phyloP scores from a whole-genome alignment of 2,329 filamentous ascomycete genomes.

The Fonsecaea nubica region DNA sequence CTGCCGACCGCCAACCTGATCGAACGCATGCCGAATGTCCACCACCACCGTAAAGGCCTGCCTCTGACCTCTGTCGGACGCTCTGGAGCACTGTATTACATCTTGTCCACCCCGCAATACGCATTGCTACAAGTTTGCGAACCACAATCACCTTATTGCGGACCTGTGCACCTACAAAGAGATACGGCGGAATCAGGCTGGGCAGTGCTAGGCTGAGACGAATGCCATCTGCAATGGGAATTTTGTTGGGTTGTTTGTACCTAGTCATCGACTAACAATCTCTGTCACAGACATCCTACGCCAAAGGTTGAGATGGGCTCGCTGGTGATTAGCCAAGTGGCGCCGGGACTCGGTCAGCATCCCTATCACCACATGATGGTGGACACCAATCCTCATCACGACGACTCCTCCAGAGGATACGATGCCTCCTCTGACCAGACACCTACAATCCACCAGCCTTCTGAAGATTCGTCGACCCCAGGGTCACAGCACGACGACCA shows the following conservation, averaged over 20 bases:
- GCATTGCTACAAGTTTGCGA: neutral
- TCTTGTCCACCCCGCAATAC: neutral
- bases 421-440: constrained; percentile 25
- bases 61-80: neutral
- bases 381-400: constrained; percentile 48
- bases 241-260: neutral
- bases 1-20: constrained; percentile 17
- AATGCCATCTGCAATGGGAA: neutral
- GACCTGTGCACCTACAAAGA: constrained; percentile 1
- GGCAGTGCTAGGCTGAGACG: constrained; percentile 9
- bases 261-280: constrained; percentile 24
- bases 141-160: constrained; percentile 2
- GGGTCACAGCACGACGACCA: constrained; percentile 26
- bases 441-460: constrained; percentile 21
- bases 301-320: constrained; percentile 63
- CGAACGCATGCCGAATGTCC: constrained; percentile 14
- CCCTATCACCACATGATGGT: constrained; percentile 69
- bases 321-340: constrained; percentile 70
- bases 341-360: constrained; percentile 72
- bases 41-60: constrained; percentile 2
- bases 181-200: constrained; percentile 14
- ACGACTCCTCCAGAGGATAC: constrained; percentile 33
- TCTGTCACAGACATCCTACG: constrained; percentile 33
- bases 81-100: constrained; percentile 2
- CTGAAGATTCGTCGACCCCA: constrained; percentile 24